Evolutionary conservation across 495 filamentous ascomycete species (phyloP).

Genomic region (Talaromyces liani): DNA sequence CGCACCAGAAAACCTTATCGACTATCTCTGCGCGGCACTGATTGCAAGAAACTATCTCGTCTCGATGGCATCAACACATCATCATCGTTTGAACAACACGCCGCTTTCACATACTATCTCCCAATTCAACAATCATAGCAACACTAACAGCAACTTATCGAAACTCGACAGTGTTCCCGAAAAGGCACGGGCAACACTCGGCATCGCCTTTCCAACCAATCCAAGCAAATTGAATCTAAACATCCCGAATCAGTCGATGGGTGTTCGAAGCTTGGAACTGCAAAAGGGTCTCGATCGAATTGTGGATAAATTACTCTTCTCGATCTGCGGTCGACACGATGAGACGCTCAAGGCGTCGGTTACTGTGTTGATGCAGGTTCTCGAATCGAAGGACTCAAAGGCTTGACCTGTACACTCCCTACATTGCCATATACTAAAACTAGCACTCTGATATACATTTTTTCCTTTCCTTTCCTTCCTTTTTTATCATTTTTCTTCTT

Average conservation of each 20-base stretch:
- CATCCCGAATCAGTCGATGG: conserved; percentile 25
- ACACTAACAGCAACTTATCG: conserved; percentile 16
- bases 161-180: conserved; percentile 28
- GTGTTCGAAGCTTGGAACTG: conserved; percentile 25
- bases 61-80: conserved; percentile 23
- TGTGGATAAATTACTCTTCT: conserved; percentile 34
- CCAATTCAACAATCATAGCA: conserved; percentile 11
- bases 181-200: conserved; percentile 29
- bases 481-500: neutral
- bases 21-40: conserved; percentile 57
- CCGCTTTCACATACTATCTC: neutral
- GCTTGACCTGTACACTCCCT: neutral
- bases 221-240: conserved; percentile 16
- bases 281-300: conserved; percentile 30
- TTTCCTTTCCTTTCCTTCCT: neutral
- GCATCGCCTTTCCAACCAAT: conserved; percentile 23
- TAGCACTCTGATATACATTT: neutral
- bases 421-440: neutral
- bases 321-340: conserved; percentile 30
- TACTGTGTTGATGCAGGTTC: conserved; percentile 33
- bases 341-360: conserved; percentile 33
- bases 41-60: conserved; percentile 56
- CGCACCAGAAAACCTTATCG: conserved; percentile 46
- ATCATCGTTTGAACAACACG: conserved; percentile 14
- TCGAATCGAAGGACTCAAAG: conserved; percentile 24